Percentiles rank a stretch among this genome's conserved stretches.
These are phyloP conservation scores for Tetragonia tetragonoides DNA, from an alignment of 148 eudicot genomes.

Conservation along the genomic window DNA sequence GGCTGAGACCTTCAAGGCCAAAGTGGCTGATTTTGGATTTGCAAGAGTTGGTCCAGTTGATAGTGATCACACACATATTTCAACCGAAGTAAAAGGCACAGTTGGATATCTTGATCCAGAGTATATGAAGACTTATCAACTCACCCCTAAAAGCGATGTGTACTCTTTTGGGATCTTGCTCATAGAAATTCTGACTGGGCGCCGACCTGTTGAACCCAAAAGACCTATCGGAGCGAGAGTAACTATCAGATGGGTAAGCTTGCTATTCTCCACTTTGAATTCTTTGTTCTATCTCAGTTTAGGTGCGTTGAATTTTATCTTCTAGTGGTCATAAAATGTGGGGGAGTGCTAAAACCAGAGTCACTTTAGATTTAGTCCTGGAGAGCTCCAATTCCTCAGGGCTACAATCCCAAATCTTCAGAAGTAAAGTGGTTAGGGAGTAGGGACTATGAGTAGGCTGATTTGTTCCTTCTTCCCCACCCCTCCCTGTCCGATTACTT, in stretches of 20 bases:
- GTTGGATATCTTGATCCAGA: conserved; percentile 96
- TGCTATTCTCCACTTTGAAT: not conserved
- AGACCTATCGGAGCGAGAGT: conserved; percentile 64
- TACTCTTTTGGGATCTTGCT: conserved; percentile 86
- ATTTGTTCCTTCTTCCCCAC: no score
- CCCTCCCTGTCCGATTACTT: no score
- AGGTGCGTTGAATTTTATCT: not conserved
- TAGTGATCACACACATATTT: conserved; percentile 66
- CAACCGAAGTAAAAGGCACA: conserved; percentile 98
- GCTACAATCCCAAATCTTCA: not conserved
- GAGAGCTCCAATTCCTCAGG: not conserved
- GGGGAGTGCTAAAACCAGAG: not conserved
- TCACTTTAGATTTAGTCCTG: not conserved
- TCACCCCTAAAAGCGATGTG: conserved; percentile 90
- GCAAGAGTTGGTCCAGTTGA: conserved; percentile 80
- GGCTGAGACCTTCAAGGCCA: conserved; percentile 74
- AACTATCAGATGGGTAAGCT: conserved; percentile 81
- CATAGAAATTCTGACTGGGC: conserved; percentile 82
- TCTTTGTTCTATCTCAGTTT: not conserved
- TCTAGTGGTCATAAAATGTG: not conserved
- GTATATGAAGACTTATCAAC: conserved; percentile 93
- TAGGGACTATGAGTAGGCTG: no score
- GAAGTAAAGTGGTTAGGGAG: not conserved
- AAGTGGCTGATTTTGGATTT: conserved; percentile 98
- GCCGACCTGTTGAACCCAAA: conserved; percentile 85